Base-by-base conservation (phyloP, 176 grass and related monocot species). In the Musa troglodytarum region DNA sequence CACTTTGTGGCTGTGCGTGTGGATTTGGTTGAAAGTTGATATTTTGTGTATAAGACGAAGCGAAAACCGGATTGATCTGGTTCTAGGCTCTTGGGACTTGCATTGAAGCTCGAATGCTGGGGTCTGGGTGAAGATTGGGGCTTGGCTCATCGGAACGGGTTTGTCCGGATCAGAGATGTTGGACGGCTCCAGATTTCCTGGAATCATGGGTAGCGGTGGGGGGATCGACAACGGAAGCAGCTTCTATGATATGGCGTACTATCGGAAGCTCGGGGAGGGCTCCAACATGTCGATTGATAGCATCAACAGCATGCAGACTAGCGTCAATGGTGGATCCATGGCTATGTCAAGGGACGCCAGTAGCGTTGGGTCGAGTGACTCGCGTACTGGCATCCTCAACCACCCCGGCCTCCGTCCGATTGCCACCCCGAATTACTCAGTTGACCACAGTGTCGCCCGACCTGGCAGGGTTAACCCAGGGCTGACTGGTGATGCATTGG, bases 261-360 rank as follows among this genome's bases (percentile, higher is more conserved):
- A 99, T 87, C 84, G 88, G 9, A 93, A 93, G 73, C 81, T 99
- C 50, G 90, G 76, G 1, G 95, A 89, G 78, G 88, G 86, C 52
- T 99, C 95, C 34, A 89, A 91, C 69, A 94, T 99, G 95, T 99
- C 90, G 26, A 79, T 94, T n/a, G 90, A 92, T 54, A 87, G 84
- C 3, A 8, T 81, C 1, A 88, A 91, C n/a, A 88, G 91, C 69
- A 62, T 94, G 75, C 80, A 91, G 64, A 81, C 84, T 61, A 90
- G 80, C 49, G 86, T 62, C 1, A 78, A 86, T 13, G 86, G 86
- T 10, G 86, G 86, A 53, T 99, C 90, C 12, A 74, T 92, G 17
- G 90, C 93, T 52, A 88, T 96, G 87, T 96, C 93, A 21, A 82
- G 89, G 79, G 90, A 93, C 63, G 88, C 88, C 75, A 92, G 89